Conservation (phyloP, 2,329 filamentous ascomycete species). For the Orbilia quercus region DNA sequence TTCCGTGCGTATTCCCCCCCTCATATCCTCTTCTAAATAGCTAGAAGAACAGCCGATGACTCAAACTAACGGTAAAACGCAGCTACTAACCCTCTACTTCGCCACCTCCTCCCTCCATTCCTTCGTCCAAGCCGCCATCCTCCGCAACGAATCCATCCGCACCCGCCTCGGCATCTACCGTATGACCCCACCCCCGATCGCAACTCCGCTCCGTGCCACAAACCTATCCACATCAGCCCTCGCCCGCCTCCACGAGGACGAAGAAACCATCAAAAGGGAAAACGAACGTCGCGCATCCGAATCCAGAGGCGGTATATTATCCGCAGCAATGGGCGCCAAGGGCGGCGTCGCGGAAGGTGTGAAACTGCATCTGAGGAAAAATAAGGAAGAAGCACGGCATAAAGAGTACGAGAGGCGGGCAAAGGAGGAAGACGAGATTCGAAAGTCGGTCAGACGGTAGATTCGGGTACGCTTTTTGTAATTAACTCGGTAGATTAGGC, state of each 20-base stretch:
- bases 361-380: constrained; percentile 61
- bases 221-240: constrained; percentile 37
- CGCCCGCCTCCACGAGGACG: constrained; percentile 30
- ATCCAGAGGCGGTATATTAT: constrained; percentile 44
- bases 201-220: constrained; percentile 16
- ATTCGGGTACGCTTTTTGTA: no score
- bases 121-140: constrained; percentile 65
- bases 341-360: constrained; percentile 60
- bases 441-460: no score
- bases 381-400: constrained; percentile 61
- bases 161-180: constrained; percentile 63
- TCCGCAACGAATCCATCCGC: constrained; percentile 64
- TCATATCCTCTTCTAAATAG: not conserved
- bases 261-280: constrained; percentile 18
- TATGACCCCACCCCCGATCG: constrained; percentile 4
- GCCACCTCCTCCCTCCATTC: constrained; percentile 62
- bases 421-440: constrained; percentile 62
- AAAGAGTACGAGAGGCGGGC: constrained; percentile 60
- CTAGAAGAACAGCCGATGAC: not conserved
- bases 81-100: constrained; percentile 59
- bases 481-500: no score
- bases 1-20: constrained; percentile 17
- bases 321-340: constrained; percentile 58
- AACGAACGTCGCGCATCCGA: constrained; percentile 38
- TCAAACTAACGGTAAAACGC: not conserved